A percentile compares a stretch with the other conserved stretches of the same genome.
Evolutionary conservation across 78 protist genomes (phyloP).

Genomic region (Creolimax fragrantissima): DNA sequence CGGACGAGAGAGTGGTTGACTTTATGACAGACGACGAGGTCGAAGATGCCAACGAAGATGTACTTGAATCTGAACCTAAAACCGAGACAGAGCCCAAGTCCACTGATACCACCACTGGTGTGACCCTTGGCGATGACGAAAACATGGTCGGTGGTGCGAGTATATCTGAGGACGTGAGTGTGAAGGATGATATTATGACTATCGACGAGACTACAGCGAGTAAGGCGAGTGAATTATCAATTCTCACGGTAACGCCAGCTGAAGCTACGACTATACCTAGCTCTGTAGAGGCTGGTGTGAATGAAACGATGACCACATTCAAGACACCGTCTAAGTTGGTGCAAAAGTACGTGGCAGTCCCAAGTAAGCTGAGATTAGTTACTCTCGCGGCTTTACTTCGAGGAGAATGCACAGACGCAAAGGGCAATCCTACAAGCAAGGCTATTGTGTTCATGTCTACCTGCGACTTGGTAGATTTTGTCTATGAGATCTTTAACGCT

Average conservation of each 20-base stretch:
- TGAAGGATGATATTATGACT: too few species aligned
- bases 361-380: conserved; percentile 12
- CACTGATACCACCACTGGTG: background rate
- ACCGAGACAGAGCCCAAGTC: background rate
- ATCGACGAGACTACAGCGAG: background rate
- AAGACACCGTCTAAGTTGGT: conserved; percentile 6
- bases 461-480: conserved; percentile 45
- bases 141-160: background rate
- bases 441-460: conserved; percentile 30
- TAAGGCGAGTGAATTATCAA: background rate
- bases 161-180: background rate
- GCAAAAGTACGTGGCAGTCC: background rate
- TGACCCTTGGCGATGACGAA: background rate
- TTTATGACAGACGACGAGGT: background rate
- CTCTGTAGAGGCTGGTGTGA: background rate
- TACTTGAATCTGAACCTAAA: background rate
- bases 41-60: background rate
- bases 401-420: background rate
- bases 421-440: background rate
- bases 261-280: background rate
- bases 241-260: background rate
- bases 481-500: background rate
- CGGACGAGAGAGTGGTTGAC: background rate
- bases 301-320: background rate
- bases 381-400: background rate